Base-by-base conservation (phyloP, 805 yeast genomes). In the Henningerozyma blattae region DNA sequence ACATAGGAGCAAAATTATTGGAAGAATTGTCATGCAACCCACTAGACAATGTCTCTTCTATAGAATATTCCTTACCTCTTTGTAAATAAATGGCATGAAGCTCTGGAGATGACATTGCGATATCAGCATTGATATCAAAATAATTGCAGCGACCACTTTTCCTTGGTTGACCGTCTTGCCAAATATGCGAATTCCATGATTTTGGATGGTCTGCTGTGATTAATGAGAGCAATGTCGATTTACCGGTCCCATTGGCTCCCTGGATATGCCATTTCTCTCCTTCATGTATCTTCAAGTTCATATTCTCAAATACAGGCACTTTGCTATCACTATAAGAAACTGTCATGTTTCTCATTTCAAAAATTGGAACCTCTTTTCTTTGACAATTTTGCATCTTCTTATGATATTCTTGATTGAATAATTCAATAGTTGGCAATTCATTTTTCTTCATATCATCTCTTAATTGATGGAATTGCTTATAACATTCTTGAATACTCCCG, bases 141-240 rank as follows among this genome's bases (percentile, higher is more conserved):
- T 80, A 87, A 39, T 74, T 76, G 13, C 77, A 72, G 27, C 60
- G 64, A 2, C 97, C 98, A 0, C 87, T 76, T 38, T 67, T 68
- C 27, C 96, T 68, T 7, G 75, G 70, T 8, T 30, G 28, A 22
- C 67, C 66, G 0, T 86, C 85, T 44, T 79, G 67, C 30, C 85
- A 62, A 16, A 91, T 67, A 16, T 68, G 72, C 4, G 73, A 67
- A 44, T 74, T 77, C 97, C 97, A 89, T 2, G 95, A 77, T 57
- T 89, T 95, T 1, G 98, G 98, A 52, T 89, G 98, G 47, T 89
- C 98, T 4, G 94, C 86, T 0, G 95, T 86, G 19, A 89, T 65
- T 30, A 91, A 54, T 2, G 96, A 74, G 13, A 91, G 57, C 17
- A 89, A 58, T 0, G 98, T 91, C 2, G 95, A 82, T 54, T 89